Evolutionary conservation across 2,329 filamentous ascomycete genomes (phyloP).

Genomic region (Aquanectria penicillioides): DNA sequence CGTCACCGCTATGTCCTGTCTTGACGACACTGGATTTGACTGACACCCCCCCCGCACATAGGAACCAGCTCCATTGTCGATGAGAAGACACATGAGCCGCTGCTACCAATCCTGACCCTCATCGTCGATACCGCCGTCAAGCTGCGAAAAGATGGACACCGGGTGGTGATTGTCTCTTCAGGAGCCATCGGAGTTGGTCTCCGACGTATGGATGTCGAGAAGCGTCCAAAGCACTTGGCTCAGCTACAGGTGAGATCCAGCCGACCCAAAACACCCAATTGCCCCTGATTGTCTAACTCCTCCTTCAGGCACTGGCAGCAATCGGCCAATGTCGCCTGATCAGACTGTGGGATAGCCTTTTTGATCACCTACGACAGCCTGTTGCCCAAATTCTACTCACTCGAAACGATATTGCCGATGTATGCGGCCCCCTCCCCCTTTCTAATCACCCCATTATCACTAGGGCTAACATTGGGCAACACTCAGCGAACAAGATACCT

Average conservation of each 20-base stretch:
- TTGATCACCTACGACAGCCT: slow-evolving; percentile 86
- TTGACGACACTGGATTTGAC: slow-evolving; percentile 14
- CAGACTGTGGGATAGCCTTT: slow-evolving; percentile 93
- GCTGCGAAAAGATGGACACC: slow-evolving; percentile 89
- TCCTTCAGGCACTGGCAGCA: slow-evolving; percentile 79
- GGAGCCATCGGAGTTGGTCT: slow-evolving; percentile 96
- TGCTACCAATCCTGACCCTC: slow-evolving; percentile 87
- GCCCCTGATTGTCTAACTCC: slow-evolving; percentile 21
- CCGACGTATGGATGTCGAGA: slow-evolving; percentile 86
- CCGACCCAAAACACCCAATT: not conserved
- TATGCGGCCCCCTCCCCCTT: slow-evolving; percentile 53
- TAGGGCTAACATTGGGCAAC: slow-evolving; percentile 5
- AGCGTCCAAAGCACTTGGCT: slow-evolving; percentile 89
- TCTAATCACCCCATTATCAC: slow-evolving; percentile 2
- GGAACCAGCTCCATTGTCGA: slow-evolving; percentile 99
- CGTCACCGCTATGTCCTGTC: slow-evolving; percentile 28
- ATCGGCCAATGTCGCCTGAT: slow-evolving; percentile 97
- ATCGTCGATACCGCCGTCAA: slow-evolving; percentile 95
- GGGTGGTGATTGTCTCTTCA: slow-evolving; percentile 95
- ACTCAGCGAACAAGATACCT: slow-evolving; percentile 87
- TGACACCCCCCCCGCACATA: slow-evolving; percentile 51
- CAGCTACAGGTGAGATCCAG: slow-evolving; percentile 74
- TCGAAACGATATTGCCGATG: slow-evolving; percentile 94
- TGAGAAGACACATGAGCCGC: slow-evolving; percentile 91
- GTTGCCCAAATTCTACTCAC: slow-evolving; percentile 96